Conservation (phyloP, 305 asterid genomes). For the Solanum hybrid region DNA sequence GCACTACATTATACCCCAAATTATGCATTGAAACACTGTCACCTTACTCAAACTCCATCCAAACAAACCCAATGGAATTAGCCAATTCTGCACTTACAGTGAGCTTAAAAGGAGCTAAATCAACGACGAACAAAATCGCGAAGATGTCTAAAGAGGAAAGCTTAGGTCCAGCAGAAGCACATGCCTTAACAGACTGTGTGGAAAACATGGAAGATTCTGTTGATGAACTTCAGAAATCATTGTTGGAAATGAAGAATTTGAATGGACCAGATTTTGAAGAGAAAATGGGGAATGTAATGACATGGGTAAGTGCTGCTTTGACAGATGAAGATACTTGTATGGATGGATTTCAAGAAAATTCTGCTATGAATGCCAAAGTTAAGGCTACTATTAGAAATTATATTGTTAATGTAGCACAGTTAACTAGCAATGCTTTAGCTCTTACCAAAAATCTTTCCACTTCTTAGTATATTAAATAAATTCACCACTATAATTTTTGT, state of each 20-base stretch:
- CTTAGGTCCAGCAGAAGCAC: neutral
- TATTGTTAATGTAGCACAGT: constrained; percentile 11
- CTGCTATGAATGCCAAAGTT: neutral
- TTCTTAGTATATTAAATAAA: neutral
- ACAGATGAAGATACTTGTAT: constrained; percentile 21
- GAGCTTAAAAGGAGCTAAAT: constrained; percentile 7
- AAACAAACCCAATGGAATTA: neutral
- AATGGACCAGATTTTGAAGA: neutral
- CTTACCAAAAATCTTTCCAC: constrained; percentile 8
- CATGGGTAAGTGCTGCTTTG: constrained; percentile 26
- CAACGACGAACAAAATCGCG: neutral
- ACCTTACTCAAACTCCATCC: constrained; percentile 11
- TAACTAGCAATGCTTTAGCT: constrained; percentile 19
- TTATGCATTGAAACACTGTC: constrained; percentile 15
- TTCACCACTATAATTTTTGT: neutral
- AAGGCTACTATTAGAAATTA: neutral
- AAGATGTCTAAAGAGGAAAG: neutral
- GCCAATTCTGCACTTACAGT: constrained; percentile 10
- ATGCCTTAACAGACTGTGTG: constrained; percentile 11
- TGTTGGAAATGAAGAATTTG: constrained; percentile 7
- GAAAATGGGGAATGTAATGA: constrained; percentile 18
- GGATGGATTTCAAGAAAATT: constrained; percentile 12
- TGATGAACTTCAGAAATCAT: neutral
- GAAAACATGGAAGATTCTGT: constrained; percentile 16
- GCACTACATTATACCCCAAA: constrained; percentile 10